Evolutionary conservation across 129 eudicot genomes (phyloP).

Genomic region (Sambucus nigra): DNA sequence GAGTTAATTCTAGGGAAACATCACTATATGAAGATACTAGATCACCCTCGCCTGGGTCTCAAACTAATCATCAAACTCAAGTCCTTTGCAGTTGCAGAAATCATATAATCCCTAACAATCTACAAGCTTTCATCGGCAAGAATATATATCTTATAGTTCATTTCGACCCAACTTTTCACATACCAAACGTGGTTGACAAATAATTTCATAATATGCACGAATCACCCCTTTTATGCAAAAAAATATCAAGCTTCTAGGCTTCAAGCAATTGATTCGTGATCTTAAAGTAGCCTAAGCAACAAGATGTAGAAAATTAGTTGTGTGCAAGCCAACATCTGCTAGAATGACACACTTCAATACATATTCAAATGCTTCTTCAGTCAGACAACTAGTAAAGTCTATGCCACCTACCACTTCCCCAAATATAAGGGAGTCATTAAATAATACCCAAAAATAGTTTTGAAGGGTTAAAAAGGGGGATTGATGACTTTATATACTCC

Average conservation of each 20-base stretch:
- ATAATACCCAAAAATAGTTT: constrained; percentile 86
- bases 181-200: constrained; percentile 63
- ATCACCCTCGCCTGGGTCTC: constrained; percentile 37
- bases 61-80: constrained; percentile 87
- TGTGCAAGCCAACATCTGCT: constrained; percentile 60
- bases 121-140: constrained; percentile 44
- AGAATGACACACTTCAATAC: constrained; percentile 43
- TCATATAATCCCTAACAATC: constrained; percentile 65
- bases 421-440: constrained; percentile 67
- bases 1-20: constrained; percentile 52
- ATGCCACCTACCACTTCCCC: constrained; percentile 75
- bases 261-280: constrained; percentile 63
- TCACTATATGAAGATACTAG: constrained; percentile 32
- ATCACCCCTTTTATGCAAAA: constrained; percentile 92
- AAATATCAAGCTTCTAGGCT: constrained; percentile 69
- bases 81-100: constrained; percentile 94
- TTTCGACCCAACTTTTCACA: constrained; percentile 42
- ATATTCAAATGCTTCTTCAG: constrained; percentile 48
- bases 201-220: constrained; percentile 82
- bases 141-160: constrained; percentile 27
- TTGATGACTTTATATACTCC: constrained; percentile 54
- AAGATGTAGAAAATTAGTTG: constrained; percentile 49
- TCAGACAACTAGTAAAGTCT: constrained; percentile 27
- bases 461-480: constrained; percentile 70
- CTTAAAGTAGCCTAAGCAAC: constrained; percentile 49